phyloP scores from a whole-genome alignment of 2,329 filamentous ascomycete species.

The Clarireedia hainanense region DNA sequence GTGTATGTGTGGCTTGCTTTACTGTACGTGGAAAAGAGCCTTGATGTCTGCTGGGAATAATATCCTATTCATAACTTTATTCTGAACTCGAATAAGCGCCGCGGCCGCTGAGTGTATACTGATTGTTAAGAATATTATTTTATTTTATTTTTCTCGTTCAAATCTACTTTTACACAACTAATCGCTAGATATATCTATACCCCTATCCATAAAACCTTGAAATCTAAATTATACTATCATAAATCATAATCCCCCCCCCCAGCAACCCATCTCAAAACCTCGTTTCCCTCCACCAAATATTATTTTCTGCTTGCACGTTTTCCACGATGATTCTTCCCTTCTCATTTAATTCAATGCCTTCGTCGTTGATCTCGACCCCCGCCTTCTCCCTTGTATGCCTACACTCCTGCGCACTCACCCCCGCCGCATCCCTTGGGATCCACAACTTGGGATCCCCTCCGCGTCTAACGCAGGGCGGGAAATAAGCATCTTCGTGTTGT shows the following conservation, averaged over 20 bases:
- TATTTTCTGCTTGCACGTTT: conserved; percentile 14
- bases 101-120: no score
- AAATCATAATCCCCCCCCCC: neutral
- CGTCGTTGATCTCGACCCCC: conserved; percentile 50
- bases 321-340: conserved; percentile 12
- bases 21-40: no score
- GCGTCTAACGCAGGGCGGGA: conserved; percentile 49
- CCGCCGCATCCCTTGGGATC: conserved; percentile 51
- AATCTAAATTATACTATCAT: no score
- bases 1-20: no score
- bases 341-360: conserved; percentile 48
- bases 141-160: no score
- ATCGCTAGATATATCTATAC: no score
- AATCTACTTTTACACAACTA: no score
- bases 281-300: neutral
- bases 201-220: no score
- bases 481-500: conserved; percentile 43
- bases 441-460: conserved; percentile 44
- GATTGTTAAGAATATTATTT: no score
- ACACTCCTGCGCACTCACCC: conserved; percentile 49
- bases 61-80: no score
- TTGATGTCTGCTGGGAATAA: no score
- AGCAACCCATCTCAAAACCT: neutral
- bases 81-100: no score
- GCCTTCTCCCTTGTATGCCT: conserved; percentile 43